Base-by-base conservation (phyloP, 306 rosid genomes). In the Luffa acutangula region DNA sequence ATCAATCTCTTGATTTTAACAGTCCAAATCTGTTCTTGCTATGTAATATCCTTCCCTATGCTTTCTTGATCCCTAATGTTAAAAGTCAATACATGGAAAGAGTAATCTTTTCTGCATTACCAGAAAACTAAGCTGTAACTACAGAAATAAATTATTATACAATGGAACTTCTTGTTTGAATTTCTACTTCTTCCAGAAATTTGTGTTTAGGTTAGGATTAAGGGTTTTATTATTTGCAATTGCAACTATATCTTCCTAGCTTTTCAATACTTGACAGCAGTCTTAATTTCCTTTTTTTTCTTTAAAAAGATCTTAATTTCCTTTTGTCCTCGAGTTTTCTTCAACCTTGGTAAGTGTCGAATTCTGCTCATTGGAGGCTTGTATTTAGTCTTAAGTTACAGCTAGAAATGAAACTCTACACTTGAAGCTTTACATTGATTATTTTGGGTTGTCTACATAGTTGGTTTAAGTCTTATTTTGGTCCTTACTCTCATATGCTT, bases 1-100 rank as follows among this genome's bases (percentile, higher is more conserved):
- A 59, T 46, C 36, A 42, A 39, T 76, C 77, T 76, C 43, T 33
- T 10, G 77, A 75, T 53, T 58, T 80, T 15, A 60, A 76, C 39
- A 18, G 0, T n/a, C 41, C 37, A 2, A 37, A 21, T 76, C 17
- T 76, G n/a, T 37, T 76, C 67, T 76, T 76, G 37, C 8, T n/a
- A 58, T 15, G 1, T 48, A 49, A 20, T 14, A 73, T 15, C 7
- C 11, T 49, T 48, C 31, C 46, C 42, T 49, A 51, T 74, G 13
- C 31, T 48, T 25, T 73, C 20, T 14, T 51, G 45, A 74, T 74
- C 31, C 15, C 60, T 7, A 69, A 18, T 48, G 31, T 36, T 74
- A 33, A 49, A 3, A 49, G 43, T 15, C 46, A 33, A 15, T 25
- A 74, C 20, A 21, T 3, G 41, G 18, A 25, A 46, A 48, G 58